These are phyloP conservation scores for Suhomyces atakaporum DNA, from an alignment of 1,139 yeast genomes.

Conservation along the genomic window DNA sequence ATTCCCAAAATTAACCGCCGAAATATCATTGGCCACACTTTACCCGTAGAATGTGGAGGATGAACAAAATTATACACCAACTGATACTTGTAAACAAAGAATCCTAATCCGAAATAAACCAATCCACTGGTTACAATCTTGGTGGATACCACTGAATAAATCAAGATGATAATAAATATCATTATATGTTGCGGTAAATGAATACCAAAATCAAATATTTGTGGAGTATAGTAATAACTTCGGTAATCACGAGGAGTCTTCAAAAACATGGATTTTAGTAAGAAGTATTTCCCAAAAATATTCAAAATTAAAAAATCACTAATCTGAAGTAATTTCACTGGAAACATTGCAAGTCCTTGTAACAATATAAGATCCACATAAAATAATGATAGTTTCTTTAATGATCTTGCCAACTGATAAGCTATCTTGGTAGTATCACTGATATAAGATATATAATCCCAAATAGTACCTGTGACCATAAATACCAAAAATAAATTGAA, in stretches of 20 bases:
- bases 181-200: constrained; percentile 67
- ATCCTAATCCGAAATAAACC: constrained; percentile 62
- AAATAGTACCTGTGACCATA: constrained; percentile 75
- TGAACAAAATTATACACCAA: constrained; percentile 66
- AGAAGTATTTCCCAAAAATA: constrained; percentile 58
- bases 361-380: constrained; percentile 80
- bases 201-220: constrained; percentile 64
- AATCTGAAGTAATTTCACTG: constrained; percentile 66
- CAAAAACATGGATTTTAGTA: constrained; percentile 46
- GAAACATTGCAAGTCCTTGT: constrained; percentile 86
- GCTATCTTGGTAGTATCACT: constrained; percentile 80
- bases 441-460: constrained; percentile 63
- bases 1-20: constrained; percentile 60
- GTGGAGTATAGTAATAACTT: constrained; percentile 56
- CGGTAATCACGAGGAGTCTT: constrained; percentile 58
- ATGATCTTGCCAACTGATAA: constrained; percentile 69
- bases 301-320: constrained; percentile 58
- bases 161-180: constrained; percentile 59
- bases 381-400: constrained; percentile 69
- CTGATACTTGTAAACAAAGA: constrained; percentile 66
- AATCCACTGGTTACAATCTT: constrained; percentile 66
- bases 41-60: constrained; percentile 71
- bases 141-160: constrained; percentile 65
- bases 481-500: constrained; percentile 83
- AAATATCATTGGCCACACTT: constrained; percentile 68